Base-by-base conservation (phyloP, 2,329 filamentous ascomycete genomes). In the Dothideomycetidae sp. region DNA sequence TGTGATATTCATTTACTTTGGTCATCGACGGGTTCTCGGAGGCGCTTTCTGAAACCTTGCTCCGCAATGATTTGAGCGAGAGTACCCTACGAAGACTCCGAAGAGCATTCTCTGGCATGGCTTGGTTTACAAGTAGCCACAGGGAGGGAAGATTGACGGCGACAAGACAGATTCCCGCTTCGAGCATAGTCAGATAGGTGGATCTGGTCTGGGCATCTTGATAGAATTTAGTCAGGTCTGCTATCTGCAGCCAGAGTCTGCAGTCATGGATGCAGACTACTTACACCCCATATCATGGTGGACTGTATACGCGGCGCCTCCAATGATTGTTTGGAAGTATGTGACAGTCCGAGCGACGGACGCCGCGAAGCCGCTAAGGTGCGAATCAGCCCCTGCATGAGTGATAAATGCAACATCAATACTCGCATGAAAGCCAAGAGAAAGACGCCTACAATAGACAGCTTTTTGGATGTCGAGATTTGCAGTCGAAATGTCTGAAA, bases 31-130 rank as follows among this genome's bases (percentile, higher is more conserved):
- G 7, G 21, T 26, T n/a, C 21, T 26, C n/a, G 21, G 21, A 7
- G 7, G 21, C 21, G 21, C n/a, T 26, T 7, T 26, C n/a, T 7
- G 21, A 26, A 26, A 7, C 7, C 7, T n/a, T 26, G n/a, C 21
- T 26, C 86, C 33, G 33, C 17, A 35, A 19, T 26, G 33, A 35
- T 13, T 10, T 13, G 10, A 35, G 4, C n/a, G 33, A 35, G 14
- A 35, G 17, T 19, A 37, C 17, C 11, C 35, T 37, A 11, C 35
- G 35, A 14, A 37, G 29, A 15, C 35, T 37, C n/a, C 35, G 35
- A 5, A 37, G 13, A 14, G 29, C 29, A 10, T 31, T 29, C 11
- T 33, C 35, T 16, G 28, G 35, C 11, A 16, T 30, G 13, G 19
- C 16, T 14, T 14, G 15, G 4, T 14, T 16, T 11, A 37, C 12